Conservation (phyloP, 176 grass and related monocot genomes). For the Poa annua region DNA sequence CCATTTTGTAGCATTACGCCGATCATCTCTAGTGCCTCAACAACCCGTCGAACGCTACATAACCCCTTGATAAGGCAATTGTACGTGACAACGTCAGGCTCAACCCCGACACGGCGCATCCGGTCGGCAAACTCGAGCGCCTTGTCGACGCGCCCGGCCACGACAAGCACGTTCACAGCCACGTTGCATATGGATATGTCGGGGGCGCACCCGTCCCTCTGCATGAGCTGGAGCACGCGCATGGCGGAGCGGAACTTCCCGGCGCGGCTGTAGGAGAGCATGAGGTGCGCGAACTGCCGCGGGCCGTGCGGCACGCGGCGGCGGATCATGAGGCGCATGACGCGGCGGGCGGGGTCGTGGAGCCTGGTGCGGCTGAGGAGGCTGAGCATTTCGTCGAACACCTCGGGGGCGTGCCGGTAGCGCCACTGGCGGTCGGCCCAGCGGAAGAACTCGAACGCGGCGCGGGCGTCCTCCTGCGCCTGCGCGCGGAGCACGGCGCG, state of each 20-base stretch:
- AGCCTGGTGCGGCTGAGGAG: constrained; percentile 81
- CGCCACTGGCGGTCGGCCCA: constrained; percentile 88
- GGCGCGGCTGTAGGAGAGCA: constrained; percentile 83
- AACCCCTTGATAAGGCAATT: constrained; percentile 93
- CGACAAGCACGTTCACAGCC: constrained; percentile 71
- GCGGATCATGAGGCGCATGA: constrained; percentile 83
- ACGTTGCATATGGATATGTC: constrained; percentile 76
- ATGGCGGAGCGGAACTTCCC: constrained; percentile 85
- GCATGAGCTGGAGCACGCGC: constrained; percentile 91
- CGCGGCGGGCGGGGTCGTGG: constrained; percentile 69
- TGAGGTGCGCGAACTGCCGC: constrained; percentile 65
- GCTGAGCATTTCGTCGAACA: constrained; percentile 82
- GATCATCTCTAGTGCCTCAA: constrained; percentile 68
- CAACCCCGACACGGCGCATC: constrained; percentile 65
- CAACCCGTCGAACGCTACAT: constrained; percentile 52
- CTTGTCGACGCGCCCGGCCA: constrained; percentile 69
- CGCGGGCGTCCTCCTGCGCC: constrained; percentile 60
- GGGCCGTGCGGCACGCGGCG: constrained; percentile 49
- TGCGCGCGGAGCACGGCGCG: constrained; percentile 68
- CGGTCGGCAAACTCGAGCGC: constrained; percentile 62
- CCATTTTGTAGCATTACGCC: constrained; percentile 60
- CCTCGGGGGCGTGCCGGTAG: constrained; percentile 81
- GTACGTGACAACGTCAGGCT: constrained; percentile 58
- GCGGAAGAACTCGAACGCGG: constrained; percentile 73
- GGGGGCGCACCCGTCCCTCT: constrained; percentile 75